Percentiles rank a stretch among this genome's conserved stretches.
Conservation (phyloP, 225 moss, liverwort and hornwort genomes). For the Polytrichum formosum region DNA sequence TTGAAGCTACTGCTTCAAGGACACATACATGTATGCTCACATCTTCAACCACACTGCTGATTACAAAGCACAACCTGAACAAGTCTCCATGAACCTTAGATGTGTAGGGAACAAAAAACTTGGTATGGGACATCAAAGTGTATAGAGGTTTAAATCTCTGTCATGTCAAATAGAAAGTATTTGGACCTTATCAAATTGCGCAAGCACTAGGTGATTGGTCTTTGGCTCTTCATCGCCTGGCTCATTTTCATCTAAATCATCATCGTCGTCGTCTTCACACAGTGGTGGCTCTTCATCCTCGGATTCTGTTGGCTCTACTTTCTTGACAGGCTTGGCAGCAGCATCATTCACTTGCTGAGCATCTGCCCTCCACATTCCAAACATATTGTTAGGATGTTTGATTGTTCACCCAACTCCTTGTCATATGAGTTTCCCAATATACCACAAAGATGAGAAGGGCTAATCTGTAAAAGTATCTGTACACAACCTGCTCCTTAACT, state of each 20-base stretch:
- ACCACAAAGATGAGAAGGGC: no score
- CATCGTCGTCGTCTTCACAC: slow-evolving; percentile 78
- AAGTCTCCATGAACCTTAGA: neutral
- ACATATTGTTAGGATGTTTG: slow-evolving; percentile 5
- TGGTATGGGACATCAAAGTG: slow-evolving; percentile 6
- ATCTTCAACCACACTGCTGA: no score
- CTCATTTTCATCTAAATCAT: slow-evolving; percentile 67
- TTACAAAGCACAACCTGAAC: neutral
- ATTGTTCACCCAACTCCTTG: no score
- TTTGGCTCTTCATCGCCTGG: slow-evolving; percentile 85
- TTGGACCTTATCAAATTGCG: slow-evolving; percentile 94
- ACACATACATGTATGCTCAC: no score
- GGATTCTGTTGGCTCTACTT: slow-evolving; percentile 67
- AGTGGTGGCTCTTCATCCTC: slow-evolving; percentile 89
- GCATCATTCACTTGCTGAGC: slow-evolving; percentile 48
- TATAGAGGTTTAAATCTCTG: neutral
- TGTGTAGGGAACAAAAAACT: neutral
- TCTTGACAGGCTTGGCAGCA: slow-evolving; percentile 41
- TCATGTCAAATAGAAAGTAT: neutral
- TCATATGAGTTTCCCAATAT: no score
- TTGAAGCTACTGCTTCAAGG: no score
- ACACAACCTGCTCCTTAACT: no score
- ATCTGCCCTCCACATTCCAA: slow-evolving; percentile 38
- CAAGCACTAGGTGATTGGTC: slow-evolving; percentile 90
- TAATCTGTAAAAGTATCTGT: no score